Evolutionary conservation across 768 basidiomycete species (phyloP).

Genomic region (Boletus speciosus): DNA sequence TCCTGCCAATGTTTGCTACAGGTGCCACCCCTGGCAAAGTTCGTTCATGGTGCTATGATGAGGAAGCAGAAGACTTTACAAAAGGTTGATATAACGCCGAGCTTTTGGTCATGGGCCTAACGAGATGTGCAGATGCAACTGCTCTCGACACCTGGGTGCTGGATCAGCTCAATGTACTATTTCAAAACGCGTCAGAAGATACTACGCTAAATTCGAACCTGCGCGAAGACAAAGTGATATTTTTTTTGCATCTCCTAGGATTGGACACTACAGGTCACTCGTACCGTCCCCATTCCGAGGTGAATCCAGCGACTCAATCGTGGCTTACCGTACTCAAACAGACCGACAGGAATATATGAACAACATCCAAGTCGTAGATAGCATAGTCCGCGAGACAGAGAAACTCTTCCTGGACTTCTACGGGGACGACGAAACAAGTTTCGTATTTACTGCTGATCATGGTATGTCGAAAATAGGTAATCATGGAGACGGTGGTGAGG

Average conservation of each 20-base stretch:
- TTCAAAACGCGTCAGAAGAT: constrained; percentile 62
- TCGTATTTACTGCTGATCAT: constrained; percentile 84
- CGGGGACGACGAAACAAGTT: constrained; percentile 64
- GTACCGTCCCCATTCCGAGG: constrained; percentile 77
- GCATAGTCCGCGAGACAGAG: constrained; percentile 66
- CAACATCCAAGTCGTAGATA: constrained; percentile 77
- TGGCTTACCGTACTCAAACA: neutral
- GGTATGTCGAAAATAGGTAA: constrained; percentile 89
- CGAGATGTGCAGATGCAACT: constrained; percentile 56
- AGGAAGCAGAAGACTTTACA: constrained; percentile 81
- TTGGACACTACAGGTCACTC: constrained; percentile 86
- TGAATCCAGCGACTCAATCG: constrained; percentile 22
- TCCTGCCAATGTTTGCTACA: constrained; percentile 81
- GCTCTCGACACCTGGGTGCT: constrained; percentile 76
- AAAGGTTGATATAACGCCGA: constrained; percentile 47
- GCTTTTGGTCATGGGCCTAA: neutral
- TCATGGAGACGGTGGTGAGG: constrained; percentile 80
- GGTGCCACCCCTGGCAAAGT: constrained; percentile 71
- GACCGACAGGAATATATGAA: constrained; percentile 74
- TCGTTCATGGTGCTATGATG: constrained; percentile 71
- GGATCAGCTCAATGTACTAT: constrained; percentile 57
- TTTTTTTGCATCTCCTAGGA: constrained; percentile 82
- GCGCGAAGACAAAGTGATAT: constrained; percentile 57
- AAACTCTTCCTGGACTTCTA: constrained; percentile 61
- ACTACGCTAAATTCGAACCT: constrained; percentile 47